Evolutionary conservation across 2,329 filamentous ascomycete genomes (phyloP).

Genomic region (Claviceps sorghi): DNA sequence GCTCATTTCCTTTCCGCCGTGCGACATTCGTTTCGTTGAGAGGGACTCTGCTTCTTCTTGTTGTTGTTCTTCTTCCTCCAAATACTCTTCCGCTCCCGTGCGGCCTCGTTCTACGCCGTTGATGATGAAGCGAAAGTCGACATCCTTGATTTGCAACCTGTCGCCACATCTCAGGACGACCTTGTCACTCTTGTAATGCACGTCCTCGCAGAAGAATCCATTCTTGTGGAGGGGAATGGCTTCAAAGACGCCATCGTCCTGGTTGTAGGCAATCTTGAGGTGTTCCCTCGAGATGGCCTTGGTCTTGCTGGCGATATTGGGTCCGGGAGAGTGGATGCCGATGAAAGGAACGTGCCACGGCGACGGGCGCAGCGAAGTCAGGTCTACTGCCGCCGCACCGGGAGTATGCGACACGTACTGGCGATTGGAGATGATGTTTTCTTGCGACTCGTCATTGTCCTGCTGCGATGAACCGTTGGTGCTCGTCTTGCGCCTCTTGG

Average conservation of each 20-base stretch:
- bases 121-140: constrained; percentile 53
- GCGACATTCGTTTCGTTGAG: constrained; percentile 31
- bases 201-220: constrained; percentile 53
- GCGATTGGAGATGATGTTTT: constrained; percentile 39
- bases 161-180: constrained; percentile 49
- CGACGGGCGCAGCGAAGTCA: constrained; percentile 44
- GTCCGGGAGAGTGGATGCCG: constrained; percentile 56
- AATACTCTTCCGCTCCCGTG: constrained; percentile 42
- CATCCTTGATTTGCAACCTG: constrained; percentile 56
- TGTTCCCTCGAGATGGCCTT: constrained; percentile 63
- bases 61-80: constrained; percentile 28
- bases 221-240: constrained; percentile 48
- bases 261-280: constrained; percentile 57
- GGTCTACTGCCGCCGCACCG: constrained; percentile 43
- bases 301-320: constrained; percentile 45
- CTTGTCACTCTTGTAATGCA: constrained; percentile 38
- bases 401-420: constrained; percentile 48
- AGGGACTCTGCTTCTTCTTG: background rate
- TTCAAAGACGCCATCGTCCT: constrained; percentile 47
- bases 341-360: constrained; percentile 50
- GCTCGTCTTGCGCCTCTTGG: constrained; percentile 33
- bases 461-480: constrained; percentile 27
- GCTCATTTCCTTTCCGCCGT: constrained; percentile 55
- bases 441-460: constrained; percentile 28
- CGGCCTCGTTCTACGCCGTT: constrained; percentile 45